phyloP scores from a whole-genome alignment of 140 eudicot genomes.

The Bidens hawaiensis region DNA sequence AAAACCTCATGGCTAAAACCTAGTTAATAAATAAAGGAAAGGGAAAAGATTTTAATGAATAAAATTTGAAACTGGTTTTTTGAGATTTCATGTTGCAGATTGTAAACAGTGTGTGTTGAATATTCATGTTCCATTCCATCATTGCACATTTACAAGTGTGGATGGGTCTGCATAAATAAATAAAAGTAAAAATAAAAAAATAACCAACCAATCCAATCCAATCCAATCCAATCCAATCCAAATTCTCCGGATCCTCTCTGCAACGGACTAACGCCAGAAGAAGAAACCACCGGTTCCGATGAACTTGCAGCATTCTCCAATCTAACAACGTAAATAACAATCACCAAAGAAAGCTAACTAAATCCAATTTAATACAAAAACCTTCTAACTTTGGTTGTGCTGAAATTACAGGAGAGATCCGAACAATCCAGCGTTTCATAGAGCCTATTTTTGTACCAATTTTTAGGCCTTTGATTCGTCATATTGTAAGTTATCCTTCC shows the following conservation, averaged over 20 bases:
- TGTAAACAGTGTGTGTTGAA: no score
- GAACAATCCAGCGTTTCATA: slow-evolving; percentile 16
- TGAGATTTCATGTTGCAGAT: no score
- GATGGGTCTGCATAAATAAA: background rate
- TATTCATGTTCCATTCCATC: no score
- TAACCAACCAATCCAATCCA: background rate
- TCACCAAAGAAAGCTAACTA: no score
- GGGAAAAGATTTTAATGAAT: no score
- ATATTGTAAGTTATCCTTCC: slow-evolving; percentile 34
- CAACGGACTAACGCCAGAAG: slow-evolving; percentile 1
- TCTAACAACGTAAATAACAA: background rate
- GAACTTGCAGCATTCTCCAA: slow-evolving; percentile 8
- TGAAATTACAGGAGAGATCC: slow-evolving; percentile 23
- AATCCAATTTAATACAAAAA: no score
- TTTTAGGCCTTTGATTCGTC: slow-evolving; percentile 29
- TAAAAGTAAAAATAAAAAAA: no score
- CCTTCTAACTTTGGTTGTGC: no score
- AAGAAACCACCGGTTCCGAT: slow-evolving; percentile 7
- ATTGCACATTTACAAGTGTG: background rate
- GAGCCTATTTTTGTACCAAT: slow-evolving; percentile 29
- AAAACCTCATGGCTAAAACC: no score
- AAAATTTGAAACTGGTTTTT: no score
- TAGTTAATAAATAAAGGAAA: no score
- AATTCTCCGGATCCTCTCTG: no score
- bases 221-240: background rate